Evolutionary conservation across 192 early-diverging fungal genomes (phyloP), one percentile per base, ranked within the genome.

Genomic region (Coemansia sp.): DNA sequence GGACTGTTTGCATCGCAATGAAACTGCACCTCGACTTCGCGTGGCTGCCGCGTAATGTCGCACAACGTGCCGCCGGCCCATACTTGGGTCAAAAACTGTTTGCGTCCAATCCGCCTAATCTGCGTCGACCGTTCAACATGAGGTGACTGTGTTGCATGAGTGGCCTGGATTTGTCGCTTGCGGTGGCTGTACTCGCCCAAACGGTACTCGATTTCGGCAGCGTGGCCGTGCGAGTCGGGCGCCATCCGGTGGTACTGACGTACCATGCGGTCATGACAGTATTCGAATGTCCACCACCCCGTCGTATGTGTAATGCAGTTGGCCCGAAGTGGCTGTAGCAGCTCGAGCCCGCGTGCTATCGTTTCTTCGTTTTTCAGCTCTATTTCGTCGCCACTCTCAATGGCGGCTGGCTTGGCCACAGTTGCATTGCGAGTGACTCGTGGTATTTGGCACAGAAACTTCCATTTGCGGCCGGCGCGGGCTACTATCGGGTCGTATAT

Each of bases 231-330:
- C 23, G 64, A 48, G 50, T 81, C 76, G 0, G 62, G 58, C 17
- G 69, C 52, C 40, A 69, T 55, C 25, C 71, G 59, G 64, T 87
- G 86, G 68, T 75, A 88, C 77, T 92, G 90, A 7, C 83, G 83
- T 31, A 91, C 82, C 36, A 85, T 59, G 7, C 59, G 60, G 26
- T 48, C 44, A 72, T 93, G 93, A 66, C 94, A 96, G 68, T 90
- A 96, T 68, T 93, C 90, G 66, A 94, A 96, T 0, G 85, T 85
- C 90, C 91, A 96, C 75, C 85, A 94, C 20, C 79, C 65, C 34
- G 71, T 62, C 42, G 72, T 72, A 46, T 74, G 85, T 47, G 61
- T 48, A 22, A 91, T 63, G 62, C 90, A 91, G 22, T 65, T 47
- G 3, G 52, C 57, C 36, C 68, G 57, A 20, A 81, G 55, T 37